These are phyloP conservation scores for Saccharomyces eubayanus DNA, from an alignment of 805 yeast species.

Conservation along the genomic window DNA sequence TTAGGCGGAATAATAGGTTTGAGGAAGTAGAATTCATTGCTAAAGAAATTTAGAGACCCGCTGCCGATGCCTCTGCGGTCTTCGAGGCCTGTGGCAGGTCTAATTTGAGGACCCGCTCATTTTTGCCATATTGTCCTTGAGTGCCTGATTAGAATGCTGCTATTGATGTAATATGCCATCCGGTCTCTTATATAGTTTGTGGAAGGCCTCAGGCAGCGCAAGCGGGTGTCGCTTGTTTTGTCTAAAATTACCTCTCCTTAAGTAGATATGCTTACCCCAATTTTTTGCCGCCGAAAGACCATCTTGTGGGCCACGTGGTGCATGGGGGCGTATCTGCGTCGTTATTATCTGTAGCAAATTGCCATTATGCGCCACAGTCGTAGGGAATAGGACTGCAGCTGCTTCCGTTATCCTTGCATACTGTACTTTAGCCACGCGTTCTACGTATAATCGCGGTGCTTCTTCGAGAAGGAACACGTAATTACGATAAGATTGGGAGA, in stretches of 20 bases:
- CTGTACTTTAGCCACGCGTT: neutral
- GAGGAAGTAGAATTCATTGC: no score
- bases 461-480: neutral
- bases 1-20: neutral
- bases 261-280: neutral
- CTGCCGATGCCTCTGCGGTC: no score
- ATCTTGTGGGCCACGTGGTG: neutral
- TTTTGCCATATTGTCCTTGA: no score
- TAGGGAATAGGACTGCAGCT: neutral
- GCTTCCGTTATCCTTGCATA: neutral
- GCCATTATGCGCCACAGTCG: neutral
- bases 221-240: neutral
- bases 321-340: neutral
- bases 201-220: no score
- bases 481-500: no score
- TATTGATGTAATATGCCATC: no score
- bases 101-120: no score
- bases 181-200: no score
- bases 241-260: neutral
- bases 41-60: no score
- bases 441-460: neutral
- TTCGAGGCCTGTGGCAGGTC: no score
- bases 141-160: no score
- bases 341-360: neutral
- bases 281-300: neutral